Percentiles rank a stretch among this genome's conserved stretches.
phyloP scores from a whole-genome alignment of 75 land plant species.

The Selaginella moellendorffii region DNA sequence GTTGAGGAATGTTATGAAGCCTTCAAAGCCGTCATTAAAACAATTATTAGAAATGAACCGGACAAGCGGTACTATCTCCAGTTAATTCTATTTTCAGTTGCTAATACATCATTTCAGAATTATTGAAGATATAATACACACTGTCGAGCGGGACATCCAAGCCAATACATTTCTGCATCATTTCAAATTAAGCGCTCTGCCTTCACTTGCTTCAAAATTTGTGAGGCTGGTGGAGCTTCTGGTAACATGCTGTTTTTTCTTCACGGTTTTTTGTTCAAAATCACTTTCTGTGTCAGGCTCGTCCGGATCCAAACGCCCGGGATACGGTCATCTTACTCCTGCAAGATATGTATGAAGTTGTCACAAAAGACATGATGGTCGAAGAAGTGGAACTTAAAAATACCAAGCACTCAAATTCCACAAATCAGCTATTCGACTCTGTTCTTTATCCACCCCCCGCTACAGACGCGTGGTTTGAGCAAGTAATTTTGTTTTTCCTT shows the following conservation, averaged over 20 bases:
- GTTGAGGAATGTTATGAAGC: constrained; percentile 1
- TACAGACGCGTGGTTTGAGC: constrained; percentile 38
- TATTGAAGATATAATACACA: neutral
- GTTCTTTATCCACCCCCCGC: constrained; percentile 59
- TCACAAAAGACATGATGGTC: constrained; percentile 91
- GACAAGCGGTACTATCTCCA: constrained; percentile 47
- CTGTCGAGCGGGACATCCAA: neutral
- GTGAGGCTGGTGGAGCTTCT: neutral
- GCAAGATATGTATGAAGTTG: constrained; percentile 97
- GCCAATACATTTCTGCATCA: neutral
- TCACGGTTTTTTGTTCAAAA: neutral
- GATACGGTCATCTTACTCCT: constrained; percentile 64
- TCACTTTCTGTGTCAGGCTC: constrained; percentile 6
- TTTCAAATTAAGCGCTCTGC: neutral
- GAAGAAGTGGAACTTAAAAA: constrained; percentile 23
- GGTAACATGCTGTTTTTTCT: neutral
- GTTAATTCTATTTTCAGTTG: too few relatives aligned
- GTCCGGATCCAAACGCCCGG: constrained; percentile 30
- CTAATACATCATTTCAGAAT: neutral
- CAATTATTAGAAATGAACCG: constrained; percentile 49
- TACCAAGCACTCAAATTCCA: too few relatives aligned
- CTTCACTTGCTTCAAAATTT: neutral
- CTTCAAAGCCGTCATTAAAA: constrained; percentile 10
- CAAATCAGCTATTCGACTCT: constrained; percentile 13
- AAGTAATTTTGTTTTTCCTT: constrained; percentile 28